Conservation (phyloP, 805 yeast species). For the Cyberlindnera euphorbiae region DNA sequence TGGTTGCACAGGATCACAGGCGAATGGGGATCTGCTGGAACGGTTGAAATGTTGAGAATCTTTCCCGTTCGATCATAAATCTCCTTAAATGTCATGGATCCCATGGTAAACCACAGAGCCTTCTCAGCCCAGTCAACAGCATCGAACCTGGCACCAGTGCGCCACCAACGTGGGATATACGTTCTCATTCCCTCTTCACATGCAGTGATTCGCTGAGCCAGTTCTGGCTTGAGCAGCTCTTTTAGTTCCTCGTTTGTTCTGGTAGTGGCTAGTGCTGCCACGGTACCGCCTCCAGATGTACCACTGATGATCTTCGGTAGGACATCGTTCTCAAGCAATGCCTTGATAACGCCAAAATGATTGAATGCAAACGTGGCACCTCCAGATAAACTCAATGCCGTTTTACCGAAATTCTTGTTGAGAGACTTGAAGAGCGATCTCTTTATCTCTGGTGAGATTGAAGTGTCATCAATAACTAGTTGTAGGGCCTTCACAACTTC, state of each 20-base stretch:
- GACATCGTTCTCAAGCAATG: constrained; percentile 59
- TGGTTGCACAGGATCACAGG: constrained; percentile 76
- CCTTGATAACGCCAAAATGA: constrained; percentile 74
- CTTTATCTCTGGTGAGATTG: constrained; percentile 38
- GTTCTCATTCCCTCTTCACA: constrained; percentile 58
- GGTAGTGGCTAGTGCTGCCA: constrained; percentile 68
- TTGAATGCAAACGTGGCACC: constrained; percentile 78
- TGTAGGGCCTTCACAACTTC: constrained; percentile 48
- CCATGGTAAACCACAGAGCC: constrained; percentile 63
- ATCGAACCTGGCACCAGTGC: constrained; percentile 77
- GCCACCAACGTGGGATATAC: constrained; percentile 63
- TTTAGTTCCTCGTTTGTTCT: constrained; percentile 63
- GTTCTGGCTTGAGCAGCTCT: constrained; percentile 47
- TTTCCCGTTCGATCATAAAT: constrained; percentile 66
- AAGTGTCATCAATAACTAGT: constrained; percentile 34
- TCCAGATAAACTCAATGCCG: constrained; percentile 71
- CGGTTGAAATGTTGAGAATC: constrained; percentile 66
- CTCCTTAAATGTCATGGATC: constrained; percentile 69
- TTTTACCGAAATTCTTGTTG: constrained; percentile 61
- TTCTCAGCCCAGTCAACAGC: constrained; percentile 70
- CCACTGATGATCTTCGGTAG: constrained; percentile 71
- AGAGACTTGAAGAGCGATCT: constrained; percentile 50
- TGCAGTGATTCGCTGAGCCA: constrained; percentile 62
- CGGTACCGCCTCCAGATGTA: constrained; percentile 77
- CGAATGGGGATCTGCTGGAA: constrained; percentile 77